A percentile compares a stretch with the other conserved stretches of the same genome.
These are phyloP conservation scores for Hibiscus trionum DNA, from an alignment of 345 rosid genomes.

Conservation along the genomic window DNA sequence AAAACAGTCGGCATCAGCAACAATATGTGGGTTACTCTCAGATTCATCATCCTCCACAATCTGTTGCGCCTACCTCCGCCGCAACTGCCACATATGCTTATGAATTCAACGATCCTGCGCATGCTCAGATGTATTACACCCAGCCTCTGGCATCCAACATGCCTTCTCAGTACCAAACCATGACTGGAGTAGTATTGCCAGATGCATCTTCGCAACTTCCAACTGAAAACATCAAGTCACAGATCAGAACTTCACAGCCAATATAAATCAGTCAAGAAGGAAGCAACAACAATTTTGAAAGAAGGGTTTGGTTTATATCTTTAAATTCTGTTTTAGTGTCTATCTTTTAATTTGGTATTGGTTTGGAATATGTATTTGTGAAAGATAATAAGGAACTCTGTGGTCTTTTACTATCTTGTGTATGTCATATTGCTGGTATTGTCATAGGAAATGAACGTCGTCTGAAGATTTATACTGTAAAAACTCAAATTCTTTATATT, in stretches of 20 bases:
- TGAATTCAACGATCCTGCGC: slow-evolving; percentile 57
- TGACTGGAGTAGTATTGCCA: slow-evolving; percentile 44
- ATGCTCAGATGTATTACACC: slow-evolving; percentile 65
- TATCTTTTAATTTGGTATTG: slow-evolving; percentile 39
- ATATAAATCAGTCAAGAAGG: slow-evolving; percentile 28
- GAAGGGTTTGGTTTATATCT: slow-evolving; percentile 38
- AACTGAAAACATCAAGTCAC: slow-evolving; percentile 46
- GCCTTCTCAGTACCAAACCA: slow-evolving; percentile 85
- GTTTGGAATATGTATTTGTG: slow-evolving; percentile 56
- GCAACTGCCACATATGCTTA: slow-evolving; percentile 49
- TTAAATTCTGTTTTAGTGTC: slow-evolving; percentile 20
- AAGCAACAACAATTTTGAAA: slow-evolving; percentile 67
- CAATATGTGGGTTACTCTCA: slow-evolving; percentile 72
- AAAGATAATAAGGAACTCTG: slow-evolving; percentile 51
- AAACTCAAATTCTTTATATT: slow-evolving; percentile 25
- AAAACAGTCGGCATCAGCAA: slow-evolving; percentile 64
- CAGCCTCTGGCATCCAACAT: slow-evolving; percentile 56
- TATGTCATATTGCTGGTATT: slow-evolving; percentile 28
- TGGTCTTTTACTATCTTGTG: slow-evolving; percentile 22
- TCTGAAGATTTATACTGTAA: slow-evolving; percentile 45
- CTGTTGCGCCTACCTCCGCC: slow-evolving; percentile 44
- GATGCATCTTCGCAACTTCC: slow-evolving; percentile 49
- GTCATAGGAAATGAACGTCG: slow-evolving; percentile 32
- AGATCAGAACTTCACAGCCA: slow-evolving; percentile 62
- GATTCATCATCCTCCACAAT: slow-evolving; percentile 79